Evolutionary conservation across 2,329 filamentous ascomycete genomes (phyloP).

Genomic region (Rhexocercosporidium sp.): DNA sequence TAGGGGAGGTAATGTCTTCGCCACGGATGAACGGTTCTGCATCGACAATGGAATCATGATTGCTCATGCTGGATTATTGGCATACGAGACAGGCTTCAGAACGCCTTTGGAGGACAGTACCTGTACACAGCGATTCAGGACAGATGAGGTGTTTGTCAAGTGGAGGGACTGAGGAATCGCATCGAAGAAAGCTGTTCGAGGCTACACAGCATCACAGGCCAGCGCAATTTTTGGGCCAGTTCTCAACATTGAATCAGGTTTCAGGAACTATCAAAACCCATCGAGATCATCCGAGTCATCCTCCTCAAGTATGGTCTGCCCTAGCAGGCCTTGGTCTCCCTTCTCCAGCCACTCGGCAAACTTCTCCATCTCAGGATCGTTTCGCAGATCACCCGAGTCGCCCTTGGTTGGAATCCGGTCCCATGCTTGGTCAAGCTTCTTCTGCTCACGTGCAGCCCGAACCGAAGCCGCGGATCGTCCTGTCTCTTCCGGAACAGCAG

Average conservation of each 20-base stretch:
- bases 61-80: slow-evolving; percentile 89
- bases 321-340: slow-evolving; percentile 54
- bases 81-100: slow-evolving; percentile 79
- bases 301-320: slow-evolving; percentile 75
- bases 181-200: neutral
- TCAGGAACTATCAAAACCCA: slow-evolving; percentile 30
- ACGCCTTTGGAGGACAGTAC: slow-evolving; percentile 81
- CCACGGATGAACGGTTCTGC: slow-evolving; percentile 96
- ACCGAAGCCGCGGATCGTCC: slow-evolving; percentile 35
- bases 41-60: slow-evolving; percentile 99
- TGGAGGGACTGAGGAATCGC: slow-evolving; percentile 65
- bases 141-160: slow-evolving; percentile 79
- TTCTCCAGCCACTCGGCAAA: slow-evolving; percentile 40
- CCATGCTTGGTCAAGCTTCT: slow-evolving; percentile 35
- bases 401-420: slow-evolving; percentile 24
- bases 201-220: neutral
- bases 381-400: slow-evolving; percentile 21
- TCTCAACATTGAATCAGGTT: neutral
- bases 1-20: slow-evolving; percentile 87
- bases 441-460: slow-evolving; percentile 34
- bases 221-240: neutral
- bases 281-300: slow-evolving; percentile 63
- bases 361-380: slow-evolving; percentile 29
- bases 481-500: slow-evolving; percentile 30
- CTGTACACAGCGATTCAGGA: slow-evolving; percentile 83